Evolutionary conservation across 257 asterid genomes (phyloP), one percentile per base, ranked within the genome.

Genomic region (Marsdenia floribunda): DNA sequence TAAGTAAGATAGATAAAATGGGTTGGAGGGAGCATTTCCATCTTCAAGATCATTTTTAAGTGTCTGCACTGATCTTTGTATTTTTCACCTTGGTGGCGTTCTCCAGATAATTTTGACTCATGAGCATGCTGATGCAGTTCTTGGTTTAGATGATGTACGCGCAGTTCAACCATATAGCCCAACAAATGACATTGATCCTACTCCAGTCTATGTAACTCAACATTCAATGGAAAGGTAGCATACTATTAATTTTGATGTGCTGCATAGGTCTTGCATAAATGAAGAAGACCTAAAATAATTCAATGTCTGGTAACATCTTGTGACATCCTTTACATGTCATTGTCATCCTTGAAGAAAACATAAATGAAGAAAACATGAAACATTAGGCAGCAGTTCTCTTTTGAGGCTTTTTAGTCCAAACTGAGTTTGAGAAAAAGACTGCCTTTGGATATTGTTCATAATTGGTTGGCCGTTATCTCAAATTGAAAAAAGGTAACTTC

Each of bases 61-160:
- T 47, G 6, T 49, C 49, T 70, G 13, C 35, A 12, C 46, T 71
- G 47, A 16, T 37, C 46, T 18, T 13, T 63, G 53, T 54, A 64
- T 70, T 57, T 53, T 40, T 44, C 29, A 24, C 46, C 58, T 35
- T 77, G 66, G 60, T 81, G 77, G 33, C 77, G 68, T 71, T 81
- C 44, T 76, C 73, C 95, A 92, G 99, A 87, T 95, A 77, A 81
- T 95, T 84, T 85, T 95, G 84, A 90, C 99, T 76, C 99, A 95
- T 83, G 98, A 92, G 83, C 99, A 95, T 83, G 98, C 99, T 84
- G 99, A 92, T 80, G 98, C 99, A 61, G 89, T 89, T 87, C 98
- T 95, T 79, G 99, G 99, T 78, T 87, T 95, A 87, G 99, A 95
- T 76, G 99, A 95, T 74, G 76, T 95, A 81, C 97, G 99, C 7